These are phyloP conservation scores for Piper betle DNA, from an alignment of 164 flowering plant species.

Conservation along the genomic window DNA sequence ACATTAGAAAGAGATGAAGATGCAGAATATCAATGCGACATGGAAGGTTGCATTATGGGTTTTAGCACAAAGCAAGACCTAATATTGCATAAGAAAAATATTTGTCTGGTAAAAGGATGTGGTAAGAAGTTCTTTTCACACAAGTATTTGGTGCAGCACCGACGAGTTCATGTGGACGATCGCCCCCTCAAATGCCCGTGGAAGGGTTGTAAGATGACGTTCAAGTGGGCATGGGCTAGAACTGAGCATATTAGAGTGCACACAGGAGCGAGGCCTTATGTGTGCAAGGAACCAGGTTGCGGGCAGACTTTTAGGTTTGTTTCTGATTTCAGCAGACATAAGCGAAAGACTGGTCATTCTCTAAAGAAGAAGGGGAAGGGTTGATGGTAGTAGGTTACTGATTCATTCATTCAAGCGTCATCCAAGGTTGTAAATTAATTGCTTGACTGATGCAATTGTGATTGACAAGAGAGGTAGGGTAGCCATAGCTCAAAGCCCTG, in stretches of 20 bases:
- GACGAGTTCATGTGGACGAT: slow-evolving; percentile 82
- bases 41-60: slow-evolving; percentile 90
- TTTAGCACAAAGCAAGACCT: slow-evolving; percentile 71
- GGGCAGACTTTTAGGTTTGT: slow-evolving; percentile 96
- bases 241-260: slow-evolving; percentile 98
- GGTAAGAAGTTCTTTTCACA: slow-evolving; percentile 96
- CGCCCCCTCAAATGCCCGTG: slow-evolving; percentile 95
- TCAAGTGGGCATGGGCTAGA: slow-evolving; percentile 99
- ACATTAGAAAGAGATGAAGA: slow-evolving; percentile 26
- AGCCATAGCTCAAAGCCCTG: slow-evolving; percentile 3
- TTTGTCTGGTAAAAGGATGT: slow-evolving; percentile 85
- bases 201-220: slow-evolving; percentile 97
- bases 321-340: slow-evolving; percentile 98
- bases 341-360: slow-evolving; percentile 91
- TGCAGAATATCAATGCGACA: slow-evolving; percentile 51
- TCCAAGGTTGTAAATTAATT: slow-evolving; percentile 10
- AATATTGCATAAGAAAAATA: slow-evolving; percentile 53
- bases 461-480: slow-evolving; percentile 7
- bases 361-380: slow-evolving; percentile 13
- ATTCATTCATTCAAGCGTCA: background rate
- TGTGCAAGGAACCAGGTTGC: slow-evolving; percentile 72
- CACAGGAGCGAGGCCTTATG: slow-evolving; percentile 92
- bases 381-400: background rate
- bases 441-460: slow-evolving; percentile 10
- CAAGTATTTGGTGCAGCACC: slow-evolving; percentile 90